These are phyloP conservation scores for Orbilia brochopaga DNA, from an alignment of 2,329 filamentous ascomycete species.

Conservation along the genomic window DNA sequence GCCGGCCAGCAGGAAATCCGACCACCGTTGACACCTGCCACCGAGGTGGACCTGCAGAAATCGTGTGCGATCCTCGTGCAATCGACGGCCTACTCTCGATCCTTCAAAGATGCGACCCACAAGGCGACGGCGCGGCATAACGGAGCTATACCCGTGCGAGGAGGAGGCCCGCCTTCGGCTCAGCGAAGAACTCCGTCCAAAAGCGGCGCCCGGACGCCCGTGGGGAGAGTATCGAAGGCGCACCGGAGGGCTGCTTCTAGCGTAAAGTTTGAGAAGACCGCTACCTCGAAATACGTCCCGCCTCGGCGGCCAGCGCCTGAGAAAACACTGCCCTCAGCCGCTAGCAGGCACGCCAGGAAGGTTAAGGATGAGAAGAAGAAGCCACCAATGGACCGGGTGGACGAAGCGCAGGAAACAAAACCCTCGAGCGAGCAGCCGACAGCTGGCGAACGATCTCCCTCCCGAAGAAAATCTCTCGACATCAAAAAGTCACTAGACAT, in stretches of 20 bases:
- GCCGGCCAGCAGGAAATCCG: constrained; percentile 31
- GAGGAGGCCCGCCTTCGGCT: constrained; percentile 2
- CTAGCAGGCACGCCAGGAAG: constrained; percentile 11
- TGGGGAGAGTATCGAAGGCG: constrained; percentile 28
- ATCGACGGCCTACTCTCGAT: constrained; percentile 34
- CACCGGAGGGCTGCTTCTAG: constrained; percentile 23
- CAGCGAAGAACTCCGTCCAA: constrained; percentile 28
- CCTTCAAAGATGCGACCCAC: constrained; percentile 19
- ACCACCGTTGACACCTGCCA: constrained; percentile 42
- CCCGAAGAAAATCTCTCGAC: constrained; percentile 13
- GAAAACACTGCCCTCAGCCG: constrained; percentile 15
- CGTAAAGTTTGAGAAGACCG: constrained; percentile 31
- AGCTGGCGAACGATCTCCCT: neutral
- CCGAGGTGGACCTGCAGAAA: constrained; percentile 45
- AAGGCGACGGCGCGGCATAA: constrained; percentile 16
- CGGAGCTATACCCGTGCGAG: constrained; percentile 15
- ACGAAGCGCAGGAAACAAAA: constrained; percentile 9
- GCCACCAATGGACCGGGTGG: neutral
- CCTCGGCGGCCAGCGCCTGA: constrained; percentile 37
- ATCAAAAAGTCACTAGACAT: constrained; percentile 10
- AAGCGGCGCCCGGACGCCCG: constrained; percentile 26
- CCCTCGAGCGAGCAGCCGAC: neutral
- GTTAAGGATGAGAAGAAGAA: constrained; percentile 16
- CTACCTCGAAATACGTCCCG: constrained; percentile 37
- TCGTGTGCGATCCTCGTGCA: constrained; percentile 46